Conservation (phyloP, 306 rosid species). For the Ochetophila trinervis region DNA sequence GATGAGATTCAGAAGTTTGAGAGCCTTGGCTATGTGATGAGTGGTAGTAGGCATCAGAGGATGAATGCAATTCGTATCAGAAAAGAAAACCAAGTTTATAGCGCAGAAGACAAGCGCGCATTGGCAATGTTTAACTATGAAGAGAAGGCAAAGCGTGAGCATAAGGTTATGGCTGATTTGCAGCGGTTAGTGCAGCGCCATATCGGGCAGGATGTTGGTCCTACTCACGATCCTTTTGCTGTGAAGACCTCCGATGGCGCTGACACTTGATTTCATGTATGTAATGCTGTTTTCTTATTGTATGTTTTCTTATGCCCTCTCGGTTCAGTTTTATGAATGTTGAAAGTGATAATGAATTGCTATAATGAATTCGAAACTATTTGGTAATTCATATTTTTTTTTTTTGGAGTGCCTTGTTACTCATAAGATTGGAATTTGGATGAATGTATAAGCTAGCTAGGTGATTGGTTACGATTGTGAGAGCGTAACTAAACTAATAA, state of each 20-base stretch:
- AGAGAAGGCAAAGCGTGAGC: constrained; percentile 92
- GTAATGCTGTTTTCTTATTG: constrained; percentile 11
- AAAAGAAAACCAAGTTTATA: constrained; percentile 97
- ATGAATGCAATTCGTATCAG: constrained; percentile 98
- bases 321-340: not conserved
- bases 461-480: constrained; percentile 1
- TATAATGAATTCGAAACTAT: constrained; percentile 7
- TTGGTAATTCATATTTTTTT: not conserved
- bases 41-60: constrained; percentile 98
- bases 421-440: not conserved
- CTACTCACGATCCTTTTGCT: constrained; percentile 84
- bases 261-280: constrained; percentile 47
- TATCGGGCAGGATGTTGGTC: constrained; percentile 96
- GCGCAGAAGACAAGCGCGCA: constrained; percentile 97
- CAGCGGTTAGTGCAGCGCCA: constrained; percentile 94
- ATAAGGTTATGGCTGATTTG: constrained; percentile 96
- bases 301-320: not conserved
- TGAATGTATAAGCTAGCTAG: not conserved
- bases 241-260: constrained; percentile 47
- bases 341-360: constrained; percentile 1
- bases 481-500: not conserved
- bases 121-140: constrained; percentile 94
- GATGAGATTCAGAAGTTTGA: constrained; percentile 91
- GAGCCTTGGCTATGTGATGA: constrained; percentile 89
- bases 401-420: not conserved